phyloP scores from a whole-genome alignment of 805 yeast species.

The Yarrowia deformans region DNA sequence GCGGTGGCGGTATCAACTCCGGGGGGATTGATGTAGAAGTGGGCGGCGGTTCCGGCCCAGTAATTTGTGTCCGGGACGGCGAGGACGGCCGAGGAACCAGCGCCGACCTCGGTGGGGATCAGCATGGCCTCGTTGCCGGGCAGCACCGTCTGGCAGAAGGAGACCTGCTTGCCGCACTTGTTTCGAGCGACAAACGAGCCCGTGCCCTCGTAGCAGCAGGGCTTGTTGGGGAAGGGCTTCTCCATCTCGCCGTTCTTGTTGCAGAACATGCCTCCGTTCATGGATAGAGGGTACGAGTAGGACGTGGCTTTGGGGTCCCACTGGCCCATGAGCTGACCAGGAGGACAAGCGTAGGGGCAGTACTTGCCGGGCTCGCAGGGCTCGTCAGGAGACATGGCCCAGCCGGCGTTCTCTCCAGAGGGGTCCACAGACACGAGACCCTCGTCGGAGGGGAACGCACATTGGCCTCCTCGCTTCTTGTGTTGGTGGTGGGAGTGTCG shows the following conservation, averaged over 20 bases:
- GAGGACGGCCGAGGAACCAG: conserved; percentile 58
- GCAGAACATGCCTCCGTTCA: conserved; percentile 84
- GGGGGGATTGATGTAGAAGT: conserved; percentile 83
- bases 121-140: conserved; percentile 96
- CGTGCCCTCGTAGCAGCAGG: conserved; percentile 77
- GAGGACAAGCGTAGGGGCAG: conserved; percentile 92
- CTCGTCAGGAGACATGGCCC: conserved; percentile 85
- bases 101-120: conserved; percentile 77
- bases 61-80: conserved; percentile 84
- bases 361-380: conserved; percentile 75
- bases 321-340: conserved; percentile 86
- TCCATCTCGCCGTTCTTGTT: conserved; percentile 70
- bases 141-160: conserved; percentile 90
- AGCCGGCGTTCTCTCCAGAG: conserved; percentile 70
- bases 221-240: conserved; percentile 63
- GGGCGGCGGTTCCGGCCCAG: conserved; percentile 88
- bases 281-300: conserved; percentile 78
- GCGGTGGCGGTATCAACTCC: conserved; percentile 79
- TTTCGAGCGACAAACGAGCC: conserved; percentile 74
- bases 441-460: conserved; percentile 70
- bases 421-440: conserved; percentile 76
- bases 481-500: conserved; percentile 35
- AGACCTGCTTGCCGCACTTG: conserved; percentile 64
- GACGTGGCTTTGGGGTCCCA: conserved; percentile 83
- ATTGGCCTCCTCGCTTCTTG: conserved; percentile 48